Conservation (phyloP, 345 rosid genomes). For the Mangifera indica region DNA sequence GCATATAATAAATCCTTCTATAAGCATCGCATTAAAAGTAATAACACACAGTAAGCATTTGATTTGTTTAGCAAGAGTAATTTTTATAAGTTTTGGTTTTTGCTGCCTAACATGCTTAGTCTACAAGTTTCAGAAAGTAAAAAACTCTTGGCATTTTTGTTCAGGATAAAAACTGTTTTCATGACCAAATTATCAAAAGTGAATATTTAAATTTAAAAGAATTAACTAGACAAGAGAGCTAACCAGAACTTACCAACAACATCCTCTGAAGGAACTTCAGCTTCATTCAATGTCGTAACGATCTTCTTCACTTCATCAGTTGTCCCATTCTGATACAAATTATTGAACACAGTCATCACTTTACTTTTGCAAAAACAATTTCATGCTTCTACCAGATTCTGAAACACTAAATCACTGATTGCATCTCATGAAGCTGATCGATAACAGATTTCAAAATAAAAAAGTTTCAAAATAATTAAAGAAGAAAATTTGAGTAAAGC, state of each 20-base stretch:
- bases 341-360: background rate
- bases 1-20: background rate
- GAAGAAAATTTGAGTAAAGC: background rate
- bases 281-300: conserved; percentile 50
- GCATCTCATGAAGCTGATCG: background rate
- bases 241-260: conserved; percentile 46
- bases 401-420: background rate
- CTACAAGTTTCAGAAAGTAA: background rate
- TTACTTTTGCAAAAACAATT: background rate
- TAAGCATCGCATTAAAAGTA: background rate
- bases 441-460: background rate
- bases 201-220: background rate
- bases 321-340: conserved; percentile 58
- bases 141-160: background rate
- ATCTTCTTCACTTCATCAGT: conserved; percentile 73
- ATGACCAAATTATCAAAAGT: too few relatives aligned
- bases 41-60: background rate
- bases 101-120: background rate
- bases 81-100: background rate
- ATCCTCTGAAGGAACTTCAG: conserved; percentile 65
- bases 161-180: background rate
- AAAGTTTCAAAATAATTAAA: background rate
- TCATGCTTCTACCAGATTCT: background rate
- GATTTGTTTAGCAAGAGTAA: background rate
- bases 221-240: background rate